A percentile compares a stretch with the other conserved stretches of the same genome.
Conservation (phyloP, 306 rosid species). For the Cucurbita maxima region DNA sequence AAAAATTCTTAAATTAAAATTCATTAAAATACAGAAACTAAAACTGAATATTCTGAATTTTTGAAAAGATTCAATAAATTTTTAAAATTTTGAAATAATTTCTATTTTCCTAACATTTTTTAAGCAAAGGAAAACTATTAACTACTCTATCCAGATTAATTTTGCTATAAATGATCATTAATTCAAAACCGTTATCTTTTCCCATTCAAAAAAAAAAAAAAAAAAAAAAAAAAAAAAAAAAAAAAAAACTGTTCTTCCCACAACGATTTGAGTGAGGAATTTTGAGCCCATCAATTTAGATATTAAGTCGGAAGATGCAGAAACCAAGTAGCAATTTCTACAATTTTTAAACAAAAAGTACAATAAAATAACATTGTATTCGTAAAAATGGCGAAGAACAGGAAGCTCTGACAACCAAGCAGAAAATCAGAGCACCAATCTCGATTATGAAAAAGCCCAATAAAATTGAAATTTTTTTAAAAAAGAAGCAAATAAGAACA, state of each 20-base stretch:
- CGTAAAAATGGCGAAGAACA: constrained; percentile 11
- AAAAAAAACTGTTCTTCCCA: background rate
- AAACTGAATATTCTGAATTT: too few species aligned
- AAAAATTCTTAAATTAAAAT: too few species aligned
- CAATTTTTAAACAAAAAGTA: background rate
- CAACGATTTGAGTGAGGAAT: background rate
- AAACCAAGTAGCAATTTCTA: background rate
- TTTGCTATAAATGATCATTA: background rate
- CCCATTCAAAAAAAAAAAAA: background rate
- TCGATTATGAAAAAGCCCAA: background rate
- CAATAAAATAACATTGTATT: background rate
- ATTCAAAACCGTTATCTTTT: background rate
- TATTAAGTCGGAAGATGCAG: background rate
- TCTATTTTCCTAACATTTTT: too few species aligned
- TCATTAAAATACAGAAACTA: too few species aligned
- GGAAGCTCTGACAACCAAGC: constrained; percentile 5
- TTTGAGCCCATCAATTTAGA: background rate
- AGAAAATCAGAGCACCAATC: constrained; percentile 14
- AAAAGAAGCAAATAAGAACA: constrained; percentile 6
- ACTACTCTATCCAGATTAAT: background rate
- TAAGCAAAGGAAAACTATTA: too few species aligned
- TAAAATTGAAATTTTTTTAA: too few species aligned
- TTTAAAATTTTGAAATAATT: too few species aligned
- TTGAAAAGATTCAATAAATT: too few species aligned
- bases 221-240: background rate